These are phyloP conservation scores for Mucor indicus DNA, from an alignment of 371 early-diverging fungal genomes.

Conservation along the genomic window DNA sequence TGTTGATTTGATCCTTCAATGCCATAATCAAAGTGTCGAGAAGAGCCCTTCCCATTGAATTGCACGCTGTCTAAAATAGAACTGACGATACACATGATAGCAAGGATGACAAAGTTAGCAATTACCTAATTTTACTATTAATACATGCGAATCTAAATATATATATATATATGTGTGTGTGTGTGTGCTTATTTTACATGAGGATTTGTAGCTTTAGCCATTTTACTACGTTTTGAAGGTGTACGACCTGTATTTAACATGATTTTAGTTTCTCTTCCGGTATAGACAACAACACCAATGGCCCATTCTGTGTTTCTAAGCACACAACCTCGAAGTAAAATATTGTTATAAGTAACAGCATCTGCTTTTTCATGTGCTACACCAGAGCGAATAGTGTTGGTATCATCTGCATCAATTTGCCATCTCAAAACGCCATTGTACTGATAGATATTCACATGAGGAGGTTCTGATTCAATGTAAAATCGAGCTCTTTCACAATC, in stretches of 20 bases:
- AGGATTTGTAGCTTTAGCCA: conserved; percentile 92
- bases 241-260: conserved; percentile 87
- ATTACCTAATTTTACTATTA: too few relatives aligned
- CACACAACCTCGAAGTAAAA: conserved; percentile 90
- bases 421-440: conserved; percentile 69
- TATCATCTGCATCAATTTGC: conserved; percentile 25
- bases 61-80: conserved; percentile 60
- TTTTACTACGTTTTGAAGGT: conserved; percentile 90
- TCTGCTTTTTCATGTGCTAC: conserved; percentile 45
- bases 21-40: conserved; percentile 30
- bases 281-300: conserved; percentile 81
- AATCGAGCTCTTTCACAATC: conserved; percentile 59
- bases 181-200: conserved; percentile 66
- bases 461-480: conserved; percentile 79
- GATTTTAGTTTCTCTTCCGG: conserved; percentile 92
- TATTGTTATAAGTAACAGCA: conserved; percentile 56
- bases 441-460: conserved; percentile 73
- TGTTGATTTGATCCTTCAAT: conserved; percentile 31
- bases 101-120: conserved; percentile 43
- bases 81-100: conserved; percentile 58
- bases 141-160: too few relatives aligned
- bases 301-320: conserved; percentile 88
- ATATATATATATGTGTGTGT: not conserved
- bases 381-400: conserved; percentile 10
- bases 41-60: conserved; percentile 33